Evolutionary conservation across 345 rosid species (phyloP).

Genomic region (Nasturtium officinale): DNA sequence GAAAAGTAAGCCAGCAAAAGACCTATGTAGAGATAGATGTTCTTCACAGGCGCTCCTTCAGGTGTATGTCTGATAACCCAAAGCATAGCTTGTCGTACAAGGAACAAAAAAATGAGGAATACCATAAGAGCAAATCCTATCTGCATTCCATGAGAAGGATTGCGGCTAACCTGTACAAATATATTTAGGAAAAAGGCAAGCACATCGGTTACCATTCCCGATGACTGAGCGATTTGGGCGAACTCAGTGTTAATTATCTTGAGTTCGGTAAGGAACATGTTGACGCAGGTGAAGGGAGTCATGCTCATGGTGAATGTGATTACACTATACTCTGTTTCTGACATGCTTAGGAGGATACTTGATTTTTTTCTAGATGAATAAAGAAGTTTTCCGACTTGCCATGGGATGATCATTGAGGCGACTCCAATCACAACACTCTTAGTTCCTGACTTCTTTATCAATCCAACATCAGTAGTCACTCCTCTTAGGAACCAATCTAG

Average conservation of each 20-base stretch:
- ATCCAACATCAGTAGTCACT: slow-evolving; percentile 48
- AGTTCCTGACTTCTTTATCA: slow-evolving; percentile 20
- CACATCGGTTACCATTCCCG: slow-evolving; percentile 45
- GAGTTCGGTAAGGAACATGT: slow-evolving; percentile 51
- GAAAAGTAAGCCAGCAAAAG: slow-evolving; percentile 27
- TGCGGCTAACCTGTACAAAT: neutral
- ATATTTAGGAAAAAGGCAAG: neutral
- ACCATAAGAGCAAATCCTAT: neutral
- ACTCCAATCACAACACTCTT: slow-evolving; percentile 36
- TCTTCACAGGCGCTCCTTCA: slow-evolving; percentile 40
- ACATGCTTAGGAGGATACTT: slow-evolving; percentile 4
- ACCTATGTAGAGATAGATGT: slow-evolving; percentile 8
- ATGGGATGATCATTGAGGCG: slow-evolving; percentile 31
- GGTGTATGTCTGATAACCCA: slow-evolving; percentile 48
- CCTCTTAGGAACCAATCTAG: slow-evolving; percentile 53
- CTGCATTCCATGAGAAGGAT: neutral
- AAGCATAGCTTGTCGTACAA: slow-evolving; percentile 42
- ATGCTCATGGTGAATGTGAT: slow-evolving; percentile 25
- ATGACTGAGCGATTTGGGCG: slow-evolving; percentile 47
- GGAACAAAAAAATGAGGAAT: slow-evolving; percentile 14
- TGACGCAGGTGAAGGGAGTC: slow-evolving; percentile 50
- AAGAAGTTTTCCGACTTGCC: slow-evolving; percentile 22
- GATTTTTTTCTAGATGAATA: slow-evolving; percentile 27
- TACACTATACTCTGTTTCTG: neutral
- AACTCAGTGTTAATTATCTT: slow-evolving; percentile 53